Evolutionary conservation across 148 eudicot species (phyloP).

Genomic region (Camellia lanceoleosa): DNA sequence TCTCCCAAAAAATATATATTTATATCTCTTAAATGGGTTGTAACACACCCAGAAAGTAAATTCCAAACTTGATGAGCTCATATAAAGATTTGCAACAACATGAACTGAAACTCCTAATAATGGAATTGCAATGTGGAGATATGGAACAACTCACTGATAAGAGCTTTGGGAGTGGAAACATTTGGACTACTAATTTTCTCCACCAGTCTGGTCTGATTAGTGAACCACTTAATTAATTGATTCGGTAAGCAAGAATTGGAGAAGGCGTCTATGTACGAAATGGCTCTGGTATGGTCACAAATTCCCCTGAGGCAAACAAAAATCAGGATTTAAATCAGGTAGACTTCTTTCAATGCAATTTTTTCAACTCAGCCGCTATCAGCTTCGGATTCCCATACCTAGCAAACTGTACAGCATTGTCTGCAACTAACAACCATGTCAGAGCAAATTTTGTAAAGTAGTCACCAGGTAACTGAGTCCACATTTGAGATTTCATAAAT

Average conservation of each 20-base stretch:
- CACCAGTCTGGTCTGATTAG: conserved; percentile 28
- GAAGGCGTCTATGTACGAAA: conserved; percentile 54
- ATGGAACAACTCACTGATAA: conserved; percentile 54
- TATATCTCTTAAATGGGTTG: neutral
- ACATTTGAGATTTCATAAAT: conserved; percentile 40
- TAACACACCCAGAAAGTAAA: neutral
- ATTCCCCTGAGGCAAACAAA: conserved; percentile 46
- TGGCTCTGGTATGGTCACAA: conserved; percentile 38
- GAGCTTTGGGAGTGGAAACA: conserved; percentile 55
- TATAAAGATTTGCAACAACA: neutral
- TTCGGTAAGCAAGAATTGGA: conserved; percentile 46
- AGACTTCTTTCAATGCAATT: neutral
- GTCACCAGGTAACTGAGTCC: conserved; percentile 39
- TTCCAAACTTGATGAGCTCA: neutral
- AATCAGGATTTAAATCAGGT: conserved; percentile 9
- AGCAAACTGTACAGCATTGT: conserved; percentile 54
- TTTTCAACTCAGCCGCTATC: conserved; percentile 6
- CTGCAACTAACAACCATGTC: conserved; percentile 68
- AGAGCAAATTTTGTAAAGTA: conserved; percentile 45
- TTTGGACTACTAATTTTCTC: conserved; percentile 36
- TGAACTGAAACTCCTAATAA: neutral
- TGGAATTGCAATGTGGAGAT: neutral
- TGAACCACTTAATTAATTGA: conserved; percentile 51
- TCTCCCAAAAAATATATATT: no score
- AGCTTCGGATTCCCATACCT: conserved; percentile 38